These are phyloP conservation scores for Macrophomina pseudophaseolina DNA, from an alignment of 2,329 filamentous ascomycete species.

Conservation along the genomic window DNA sequence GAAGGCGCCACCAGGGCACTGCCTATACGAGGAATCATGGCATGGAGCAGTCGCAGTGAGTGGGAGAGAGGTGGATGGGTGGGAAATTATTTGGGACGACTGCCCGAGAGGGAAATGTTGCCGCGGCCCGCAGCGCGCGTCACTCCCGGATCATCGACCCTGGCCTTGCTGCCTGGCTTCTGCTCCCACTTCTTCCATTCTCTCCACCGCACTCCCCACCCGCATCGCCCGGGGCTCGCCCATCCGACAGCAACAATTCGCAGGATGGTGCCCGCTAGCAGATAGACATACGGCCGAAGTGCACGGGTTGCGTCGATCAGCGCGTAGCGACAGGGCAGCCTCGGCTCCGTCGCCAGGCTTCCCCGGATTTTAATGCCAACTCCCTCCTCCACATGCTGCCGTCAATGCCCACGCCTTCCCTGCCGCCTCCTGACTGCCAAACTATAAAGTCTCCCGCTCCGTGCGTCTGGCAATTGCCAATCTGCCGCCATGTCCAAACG, in stretches of 20 bases:
- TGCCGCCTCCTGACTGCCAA: neutral
- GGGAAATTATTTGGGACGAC: conserved; percentile 1
- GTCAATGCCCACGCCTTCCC: neutral
- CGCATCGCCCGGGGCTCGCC: neutral
- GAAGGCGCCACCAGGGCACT: neutral
- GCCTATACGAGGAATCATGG: conserved; percentile 14
- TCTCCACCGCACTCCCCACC: too few species aligned
- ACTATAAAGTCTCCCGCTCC: neutral
- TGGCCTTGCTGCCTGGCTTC: neutral
- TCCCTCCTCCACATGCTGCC: conserved; percentile 1
- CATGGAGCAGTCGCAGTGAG: neutral
- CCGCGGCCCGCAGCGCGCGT: neutral
- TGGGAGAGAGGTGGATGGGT: neutral
- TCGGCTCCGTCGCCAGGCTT: neutral
- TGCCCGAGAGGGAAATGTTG: neutral
- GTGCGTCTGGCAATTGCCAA: neutral
- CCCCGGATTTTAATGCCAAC: neutral
- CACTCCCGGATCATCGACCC: neutral
- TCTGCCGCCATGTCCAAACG: conserved; percentile 5
- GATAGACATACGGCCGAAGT: neutral
- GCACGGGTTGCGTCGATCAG: neutral
- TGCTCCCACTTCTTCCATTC: neutral
- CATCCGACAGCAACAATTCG: neutral
- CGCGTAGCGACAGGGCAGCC: neutral
- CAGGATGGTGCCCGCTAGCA: neutral